Base-by-base conservation (phyloP, 345 rosid species). In the Linum tenue region DNA sequence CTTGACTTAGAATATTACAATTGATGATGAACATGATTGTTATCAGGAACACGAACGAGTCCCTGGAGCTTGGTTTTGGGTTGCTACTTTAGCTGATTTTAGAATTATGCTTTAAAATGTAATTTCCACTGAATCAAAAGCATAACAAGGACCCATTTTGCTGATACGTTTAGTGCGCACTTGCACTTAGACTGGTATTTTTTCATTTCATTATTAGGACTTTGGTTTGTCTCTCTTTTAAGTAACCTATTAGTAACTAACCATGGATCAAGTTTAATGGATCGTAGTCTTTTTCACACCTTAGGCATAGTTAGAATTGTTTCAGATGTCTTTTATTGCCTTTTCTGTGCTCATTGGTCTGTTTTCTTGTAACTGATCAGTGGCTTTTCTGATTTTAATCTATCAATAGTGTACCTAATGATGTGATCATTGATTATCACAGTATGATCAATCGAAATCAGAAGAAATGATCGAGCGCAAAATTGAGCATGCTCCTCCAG, bases 401-500 rank as follows among this genome's bases (percentile, higher is more conserved):
- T 22, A 22, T 22, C 31, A 22, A 22, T 22, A 22, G 31, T 22
- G 31, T 22, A 22, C 31, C 31, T 22, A 22, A 22, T 22, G 31
- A 22, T 22, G 31, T 22, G 31, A 22, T 22, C 10, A 57, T 57
- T 68, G 57, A 39, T 17, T 22, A 50, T 64, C 66, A 69, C 68
- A 90, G 97, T 67, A 84, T 5, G 97, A 94, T 72, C 96, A 88
- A 5, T 85, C 88, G 1, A 83, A 80, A 69, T 86, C 92, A 14
- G 96, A 94, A 79, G 97, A 94, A 80, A 81, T 72, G 78, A 88
- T 88, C 63, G 99, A 94, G 72, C 82, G 84, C 56, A 88, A 83
- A 78, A 94, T 90, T 68, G 81, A 83, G 72, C 78, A 90, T 65
- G 89, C 95, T 75, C 99, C 95, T 65, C 73, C 78, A 22, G 96